phyloP scores from a whole-genome alignment of 140 eudicot genomes.

The Erigeron philadelphicus region DNA sequence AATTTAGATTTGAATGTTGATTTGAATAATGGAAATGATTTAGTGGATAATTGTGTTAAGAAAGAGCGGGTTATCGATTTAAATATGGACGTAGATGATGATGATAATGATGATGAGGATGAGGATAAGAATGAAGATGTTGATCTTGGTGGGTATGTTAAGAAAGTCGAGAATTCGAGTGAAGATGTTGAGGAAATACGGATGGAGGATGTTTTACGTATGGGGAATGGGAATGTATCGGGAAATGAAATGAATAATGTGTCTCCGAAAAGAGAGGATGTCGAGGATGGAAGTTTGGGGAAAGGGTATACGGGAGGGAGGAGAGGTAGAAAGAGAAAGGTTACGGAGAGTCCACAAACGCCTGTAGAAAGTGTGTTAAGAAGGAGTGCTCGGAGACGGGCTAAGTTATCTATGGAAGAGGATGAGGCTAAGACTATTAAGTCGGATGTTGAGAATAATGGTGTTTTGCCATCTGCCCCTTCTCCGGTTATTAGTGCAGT shows the following conservation, averaged over 20 bases:
- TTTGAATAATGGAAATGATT: slow-evolving; percentile 28
- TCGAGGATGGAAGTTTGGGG: slow-evolving; percentile 26
- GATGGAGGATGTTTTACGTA: slow-evolving; percentile 6
- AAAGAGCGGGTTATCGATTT: slow-evolving; percentile 47
- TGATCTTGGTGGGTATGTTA: slow-evolving; percentile 30
- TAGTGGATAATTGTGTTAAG: slow-evolving; percentile 19
- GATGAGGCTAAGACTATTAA: slow-evolving; percentile 18
- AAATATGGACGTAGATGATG: slow-evolving; percentile 46
- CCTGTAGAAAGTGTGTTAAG: slow-evolving; percentile 52
- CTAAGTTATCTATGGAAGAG: slow-evolving; percentile 27
- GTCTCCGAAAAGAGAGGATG: slow-evolving; percentile 11
- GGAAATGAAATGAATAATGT: background rate
- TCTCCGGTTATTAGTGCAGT: slow-evolving; percentile 47
- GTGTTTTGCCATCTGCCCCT: slow-evolving; percentile 15
- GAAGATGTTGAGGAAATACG: slow-evolving; percentile 6
- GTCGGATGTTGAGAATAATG: slow-evolving; percentile 28
- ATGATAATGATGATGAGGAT: slow-evolving; percentile 32
- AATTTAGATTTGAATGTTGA: slow-evolving; percentile 44
- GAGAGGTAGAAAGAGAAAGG: slow-evolving; percentile 51
- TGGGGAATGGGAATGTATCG: no score
- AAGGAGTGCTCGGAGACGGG: slow-evolving; percentile 70
- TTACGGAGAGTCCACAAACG: slow-evolving; percentile 13
- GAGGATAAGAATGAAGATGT: slow-evolving; percentile 35
- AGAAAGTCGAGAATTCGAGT: slow-evolving; percentile 4
- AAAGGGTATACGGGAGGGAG: slow-evolving; percentile 22